Percentiles rank a stretch among this genome's conserved stretches.
Conservation (phyloP, 768 basidiomycete species). For the Kwoniella shandongensis region DNA sequence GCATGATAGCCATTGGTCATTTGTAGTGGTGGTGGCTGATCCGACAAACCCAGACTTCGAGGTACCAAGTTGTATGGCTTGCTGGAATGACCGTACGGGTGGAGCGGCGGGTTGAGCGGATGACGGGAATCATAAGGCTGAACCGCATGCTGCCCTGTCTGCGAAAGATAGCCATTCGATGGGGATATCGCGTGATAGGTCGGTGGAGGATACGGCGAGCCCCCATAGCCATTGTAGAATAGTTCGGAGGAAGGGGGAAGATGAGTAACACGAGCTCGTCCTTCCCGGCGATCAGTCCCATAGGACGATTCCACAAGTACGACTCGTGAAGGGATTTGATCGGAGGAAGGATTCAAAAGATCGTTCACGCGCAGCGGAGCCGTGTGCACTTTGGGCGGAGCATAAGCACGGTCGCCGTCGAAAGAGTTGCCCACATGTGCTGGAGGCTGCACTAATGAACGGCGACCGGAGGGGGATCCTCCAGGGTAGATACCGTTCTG, state of each 20-base stretch:
- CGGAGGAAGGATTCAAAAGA: constrained; percentile 19
- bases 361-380: constrained; percentile 17
- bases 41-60: constrained; percentile 3
- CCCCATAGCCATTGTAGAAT: not conserved
- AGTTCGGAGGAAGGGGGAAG: too few relatives aligned
- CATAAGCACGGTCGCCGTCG: not conserved
- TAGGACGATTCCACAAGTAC: constrained; percentile 1
- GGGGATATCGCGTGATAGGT: too few relatives aligned
- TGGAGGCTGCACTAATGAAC: too few relatives aligned
- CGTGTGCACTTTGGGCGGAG: not conserved
- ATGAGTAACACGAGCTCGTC: too few relatives aligned
- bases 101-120: not conserved
- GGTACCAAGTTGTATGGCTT: not conserved
- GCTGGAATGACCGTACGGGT: not conserved
- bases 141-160: not conserved
- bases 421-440: too few relatives aligned
- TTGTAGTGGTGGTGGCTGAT: constrained; percentile 8
- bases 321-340: constrained; percentile 16
- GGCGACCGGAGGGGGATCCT: too few relatives aligned
- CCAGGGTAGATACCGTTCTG: too few relatives aligned
- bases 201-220: too few relatives aligned
- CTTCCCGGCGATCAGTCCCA: too few relatives aligned
- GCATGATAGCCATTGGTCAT: not conserved
- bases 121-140: constrained; percentile 5
- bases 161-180: constrained; percentile 1